Conservation (phyloP, 2,329 filamentous ascomycete genomes). For the Didymella arachidicola region DNA sequence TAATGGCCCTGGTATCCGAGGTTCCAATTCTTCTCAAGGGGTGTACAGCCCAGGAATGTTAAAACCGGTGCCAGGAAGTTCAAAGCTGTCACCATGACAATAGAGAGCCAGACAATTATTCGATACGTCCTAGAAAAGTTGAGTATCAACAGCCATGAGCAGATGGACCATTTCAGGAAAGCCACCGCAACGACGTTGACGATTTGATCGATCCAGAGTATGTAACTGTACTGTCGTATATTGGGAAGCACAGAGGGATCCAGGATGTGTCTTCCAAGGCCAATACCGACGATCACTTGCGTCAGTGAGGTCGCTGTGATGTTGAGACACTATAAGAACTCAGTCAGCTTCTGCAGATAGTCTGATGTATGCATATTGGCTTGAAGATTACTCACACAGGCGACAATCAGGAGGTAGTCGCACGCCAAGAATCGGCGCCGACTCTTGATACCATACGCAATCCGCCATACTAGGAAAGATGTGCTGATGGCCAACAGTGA, state of each 20-base stretch:
- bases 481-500: slow-evolving; percentile 28
- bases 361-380: too few species aligned
- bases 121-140: slow-evolving; percentile 38
- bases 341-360: slow-evolving; percentile 1
- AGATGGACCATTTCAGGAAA: slow-evolving; percentile 42
- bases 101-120: slow-evolving; percentile 37
- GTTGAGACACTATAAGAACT: slow-evolving; percentile 26
- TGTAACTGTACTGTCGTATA: slow-evolving; percentile 29
- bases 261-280: slow-evolving; percentile 34
- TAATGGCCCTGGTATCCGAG: slow-evolving; percentile 14
- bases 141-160: slow-evolving; percentile 38
- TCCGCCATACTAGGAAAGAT: slow-evolving; percentile 33
- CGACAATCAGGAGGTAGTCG: slow-evolving; percentile 37
- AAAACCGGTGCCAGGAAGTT: slow-evolving; percentile 38
- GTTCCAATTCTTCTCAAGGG: slow-evolving; percentile 41
- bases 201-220: slow-evolving; percentile 36
- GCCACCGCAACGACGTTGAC: slow-evolving; percentile 41
- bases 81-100: slow-evolving; percentile 36
- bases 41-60: slow-evolving; percentile 35
- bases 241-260: slow-evolving; percentile 30
- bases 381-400: slow-evolving; percentile 26
- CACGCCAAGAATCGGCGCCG: slow-evolving; percentile 30
- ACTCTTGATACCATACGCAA: slow-evolving; percentile 30
- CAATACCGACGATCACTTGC: slow-evolving; percentile 25
- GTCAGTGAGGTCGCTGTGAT: slow-evolving; percentile 23